Evolutionary conservation across 345 rosid species (phyloP).

Genomic region (Lenwebbia sp.): DNA sequence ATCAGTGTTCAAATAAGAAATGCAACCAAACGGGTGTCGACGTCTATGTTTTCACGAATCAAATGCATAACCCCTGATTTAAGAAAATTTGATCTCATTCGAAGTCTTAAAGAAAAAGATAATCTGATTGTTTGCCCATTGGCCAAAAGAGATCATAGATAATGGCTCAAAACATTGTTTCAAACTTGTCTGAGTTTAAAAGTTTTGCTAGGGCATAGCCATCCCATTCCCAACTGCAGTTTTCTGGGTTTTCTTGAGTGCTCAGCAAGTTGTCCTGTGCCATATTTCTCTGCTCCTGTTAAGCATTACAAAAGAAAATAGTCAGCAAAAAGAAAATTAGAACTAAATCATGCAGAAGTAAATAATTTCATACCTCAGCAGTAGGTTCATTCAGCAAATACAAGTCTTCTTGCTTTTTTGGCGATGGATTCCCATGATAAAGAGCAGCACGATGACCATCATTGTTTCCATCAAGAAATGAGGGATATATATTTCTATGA

Average conservation of each 20-base stretch:
- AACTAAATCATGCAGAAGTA: background rate
- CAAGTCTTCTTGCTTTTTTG: background rate
- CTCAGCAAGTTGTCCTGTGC: background rate
- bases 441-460: background rate
- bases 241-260: background rate
- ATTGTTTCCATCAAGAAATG: background rate
- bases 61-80: background rate
- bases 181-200: constrained; percentile 1
- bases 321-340: background rate
- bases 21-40: background rate
- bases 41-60: background rate
- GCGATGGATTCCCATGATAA: background rate
- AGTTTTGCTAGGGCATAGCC: background rate
- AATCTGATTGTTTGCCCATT: background rate
- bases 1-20: background rate
- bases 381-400: background rate
- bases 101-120: background rate
- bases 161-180: background rate
- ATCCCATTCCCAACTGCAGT: background rate
- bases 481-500: background rate
- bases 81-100: background rate
- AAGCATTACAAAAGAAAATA: background rate
- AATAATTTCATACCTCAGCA: background rate
- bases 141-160: background rate
- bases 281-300: background rate